These are phyloP conservation scores for Amesomyces nigricolor DNA, from an alignment of 2,329 filamentous ascomycete species.

Conservation along the genomic window DNA sequence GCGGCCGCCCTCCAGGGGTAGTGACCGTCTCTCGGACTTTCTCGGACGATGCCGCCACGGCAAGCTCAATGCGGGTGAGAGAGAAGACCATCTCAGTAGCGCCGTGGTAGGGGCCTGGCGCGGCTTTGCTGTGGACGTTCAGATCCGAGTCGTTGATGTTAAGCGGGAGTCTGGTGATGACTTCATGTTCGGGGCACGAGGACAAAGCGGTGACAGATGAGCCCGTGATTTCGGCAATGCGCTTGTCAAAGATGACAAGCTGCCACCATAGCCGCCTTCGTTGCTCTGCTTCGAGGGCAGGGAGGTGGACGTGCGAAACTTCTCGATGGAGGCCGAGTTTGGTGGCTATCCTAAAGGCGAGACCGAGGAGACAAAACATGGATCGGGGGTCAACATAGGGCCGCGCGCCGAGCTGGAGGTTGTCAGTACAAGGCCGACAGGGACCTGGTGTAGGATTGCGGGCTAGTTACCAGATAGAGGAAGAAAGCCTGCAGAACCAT, in stretches of 20 bases:
- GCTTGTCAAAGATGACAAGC: conserved; percentile 61
- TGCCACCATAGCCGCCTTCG: conserved; percentile 71
- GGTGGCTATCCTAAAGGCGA: conserved; percentile 62
- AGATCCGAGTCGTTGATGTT: conserved; percentile 59
- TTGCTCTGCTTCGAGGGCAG: conserved; percentile 61
- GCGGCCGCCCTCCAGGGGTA: conserved; percentile 26
- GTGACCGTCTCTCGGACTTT: conserved; percentile 27
- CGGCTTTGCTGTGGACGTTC: conserved; percentile 50
- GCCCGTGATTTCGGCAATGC: conserved; percentile 61
- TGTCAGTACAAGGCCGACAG: conserved; percentile 4
- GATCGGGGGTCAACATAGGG: conserved; percentile 56
- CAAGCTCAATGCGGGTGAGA: conserved; percentile 52
- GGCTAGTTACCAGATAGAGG: conserved; percentile 53
- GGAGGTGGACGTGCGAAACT: conserved; percentile 44
- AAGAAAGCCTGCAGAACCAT: conserved; percentile 62
- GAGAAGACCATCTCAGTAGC: conserved; percentile 58
- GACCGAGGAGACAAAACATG: conserved; percentile 56
- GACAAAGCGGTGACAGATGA: conserved; percentile 52
- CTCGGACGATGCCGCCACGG: conserved; percentile 47
- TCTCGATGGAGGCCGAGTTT: conserved; percentile 65
- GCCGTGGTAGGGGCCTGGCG: conserved; percentile 43
- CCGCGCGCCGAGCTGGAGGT: conserved; percentile 47
- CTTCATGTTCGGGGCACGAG: conserved; percentile 41
- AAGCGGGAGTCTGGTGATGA: conserved; percentile 47
- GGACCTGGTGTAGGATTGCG: conserved; percentile 14